These are phyloP conservation scores for Amphibolis antarctica DNA, from an alignment of 106 monocot species.

Conservation along the genomic window DNA sequence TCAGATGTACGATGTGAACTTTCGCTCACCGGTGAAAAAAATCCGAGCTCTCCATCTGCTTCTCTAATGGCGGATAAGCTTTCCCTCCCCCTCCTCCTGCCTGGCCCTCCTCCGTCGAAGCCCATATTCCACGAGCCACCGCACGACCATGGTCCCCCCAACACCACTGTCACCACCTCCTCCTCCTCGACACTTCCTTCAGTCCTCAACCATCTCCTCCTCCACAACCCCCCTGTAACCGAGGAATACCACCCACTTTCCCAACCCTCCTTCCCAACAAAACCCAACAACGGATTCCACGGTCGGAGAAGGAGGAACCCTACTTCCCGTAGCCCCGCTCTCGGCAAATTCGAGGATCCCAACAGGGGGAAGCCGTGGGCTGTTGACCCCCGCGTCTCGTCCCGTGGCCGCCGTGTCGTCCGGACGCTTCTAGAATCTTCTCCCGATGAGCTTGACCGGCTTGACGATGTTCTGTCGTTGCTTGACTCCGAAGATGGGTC, in stretches of 20 bases:
- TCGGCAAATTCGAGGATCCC: conserved; percentile 45
- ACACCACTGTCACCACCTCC: conserved; percentile 1
- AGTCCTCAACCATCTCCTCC: conserved; percentile 14
- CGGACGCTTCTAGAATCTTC: conserved; percentile 30
- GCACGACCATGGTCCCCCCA: not conserved
- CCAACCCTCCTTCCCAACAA: not conserved
- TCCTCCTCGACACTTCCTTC: conserved; percentile 8
- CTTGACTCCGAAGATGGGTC: conserved; percentile 1
- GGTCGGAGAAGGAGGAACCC: not conserved
- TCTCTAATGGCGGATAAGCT: conserved; percentile 41
- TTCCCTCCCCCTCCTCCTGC: conserved; percentile 47
- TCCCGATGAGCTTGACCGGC: not conserved
- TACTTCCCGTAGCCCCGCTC: conserved; percentile 42
- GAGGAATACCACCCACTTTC: not conserved
- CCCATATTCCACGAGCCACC: conserved; percentile 34
- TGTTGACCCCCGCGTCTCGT: conserved; percentile 33
- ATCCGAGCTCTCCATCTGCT: not conserved
- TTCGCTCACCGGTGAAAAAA: no score
- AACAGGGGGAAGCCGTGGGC: conserved; percentile 64
- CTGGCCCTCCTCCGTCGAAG: conserved; percentile 30
- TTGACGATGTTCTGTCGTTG: conserved; percentile 7
- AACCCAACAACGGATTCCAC: conserved; percentile 3
- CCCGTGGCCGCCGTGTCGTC: conserved; percentile 29
- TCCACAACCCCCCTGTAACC: not conserved
- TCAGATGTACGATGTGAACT: no score